Percentiles rank a stretch among this genome's conserved stretches.
Evolutionary conservation across 495 filamentous ascomycete genomes (phyloP).

Genomic region (Chaetomium cochliodes): DNA sequence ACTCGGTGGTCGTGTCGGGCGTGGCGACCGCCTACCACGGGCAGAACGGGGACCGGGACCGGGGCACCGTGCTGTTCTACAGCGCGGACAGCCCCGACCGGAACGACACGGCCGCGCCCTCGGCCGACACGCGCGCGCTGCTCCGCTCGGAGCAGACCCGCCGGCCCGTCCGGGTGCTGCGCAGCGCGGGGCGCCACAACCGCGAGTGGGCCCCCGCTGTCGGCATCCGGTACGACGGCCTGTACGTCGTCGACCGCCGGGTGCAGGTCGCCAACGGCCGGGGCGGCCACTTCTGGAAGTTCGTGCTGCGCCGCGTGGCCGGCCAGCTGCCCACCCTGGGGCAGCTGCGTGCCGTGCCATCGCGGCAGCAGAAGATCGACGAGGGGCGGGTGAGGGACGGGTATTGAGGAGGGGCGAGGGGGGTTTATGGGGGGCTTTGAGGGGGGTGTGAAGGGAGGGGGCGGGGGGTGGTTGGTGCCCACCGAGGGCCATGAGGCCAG

Average conservation of each 20-base stretch:
- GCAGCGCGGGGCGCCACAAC: constrained; percentile 29
- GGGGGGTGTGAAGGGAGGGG: no score
- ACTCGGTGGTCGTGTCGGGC: constrained; percentile 45
- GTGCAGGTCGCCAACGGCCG: not conserved
- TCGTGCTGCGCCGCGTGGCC: not conserved
- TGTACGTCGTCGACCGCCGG: constrained; percentile 44
- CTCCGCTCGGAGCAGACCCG: constrained; percentile 29
- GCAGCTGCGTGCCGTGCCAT: not conserved
- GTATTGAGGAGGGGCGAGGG: not conserved
- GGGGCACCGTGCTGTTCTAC: constrained; percentile 48
- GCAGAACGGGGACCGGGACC: constrained; percentile 48
- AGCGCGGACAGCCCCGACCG: constrained; percentile 41
- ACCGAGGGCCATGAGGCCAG: no score
- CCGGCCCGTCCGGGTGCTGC: constrained; percentile 50
- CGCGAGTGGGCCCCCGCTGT: constrained; percentile 35
- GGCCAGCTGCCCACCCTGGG: not conserved
- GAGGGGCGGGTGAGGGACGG: not conserved
- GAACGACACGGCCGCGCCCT: constrained; percentile 26
- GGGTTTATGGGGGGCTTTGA: not conserved
- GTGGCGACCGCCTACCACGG: constrained; percentile 42
- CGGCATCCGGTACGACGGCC: constrained; percentile 54
- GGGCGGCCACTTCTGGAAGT: not conserved
- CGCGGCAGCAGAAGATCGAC: not conserved
- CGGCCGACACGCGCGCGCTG: constrained; percentile 39
- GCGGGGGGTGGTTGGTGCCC: no score